These are phyloP conservation scores for Huntiella decipiens DNA, from an alignment of 2,329 filamentous ascomycete genomes.

Conservation along the genomic window DNA sequence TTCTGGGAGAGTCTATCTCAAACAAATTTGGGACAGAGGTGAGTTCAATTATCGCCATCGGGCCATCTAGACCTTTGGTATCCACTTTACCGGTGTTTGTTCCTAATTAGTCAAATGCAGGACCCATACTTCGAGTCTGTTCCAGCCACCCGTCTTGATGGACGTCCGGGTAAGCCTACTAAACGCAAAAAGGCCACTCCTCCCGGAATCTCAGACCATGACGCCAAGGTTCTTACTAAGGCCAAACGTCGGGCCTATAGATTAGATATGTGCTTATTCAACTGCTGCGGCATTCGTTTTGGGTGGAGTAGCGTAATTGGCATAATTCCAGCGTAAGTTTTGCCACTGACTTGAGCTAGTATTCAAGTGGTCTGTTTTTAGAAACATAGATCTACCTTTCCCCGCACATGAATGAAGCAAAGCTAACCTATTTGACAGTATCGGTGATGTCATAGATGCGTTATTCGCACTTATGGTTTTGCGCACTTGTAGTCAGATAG, in stretches of 20 bases:
- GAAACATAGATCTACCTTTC: too few relatives aligned
- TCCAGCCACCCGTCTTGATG: slow-evolving; percentile 49
- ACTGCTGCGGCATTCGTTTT: slow-evolving; percentile 61
- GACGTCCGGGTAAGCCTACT: slow-evolving; percentile 53
- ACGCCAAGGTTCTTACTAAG: slow-evolving; percentile 63
- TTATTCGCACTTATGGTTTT: slow-evolving; percentile 61
- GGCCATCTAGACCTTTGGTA: neutral
- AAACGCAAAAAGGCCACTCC: slow-evolving; percentile 74
- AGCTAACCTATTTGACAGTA: slow-evolving; percentile 22
- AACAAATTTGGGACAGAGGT: slow-evolving; percentile 42
- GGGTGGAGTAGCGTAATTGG: slow-evolving; percentile 82
- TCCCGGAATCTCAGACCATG: slow-evolving; percentile 62
- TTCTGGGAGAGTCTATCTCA: slow-evolving; percentile 34
- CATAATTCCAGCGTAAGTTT: slow-evolving; percentile 56
- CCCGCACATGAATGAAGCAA: too few relatives aligned
- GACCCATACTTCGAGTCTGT: slow-evolving; percentile 82
- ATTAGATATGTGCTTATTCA: slow-evolving; percentile 72
- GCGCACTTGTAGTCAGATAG: slow-evolving; percentile 49
- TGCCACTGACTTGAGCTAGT: neutral
- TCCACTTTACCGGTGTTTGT: neutral
- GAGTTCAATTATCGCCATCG: slow-evolving; percentile 12
- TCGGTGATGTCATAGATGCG: slow-evolving; percentile 58
- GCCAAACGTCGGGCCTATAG: slow-evolving; percentile 73
- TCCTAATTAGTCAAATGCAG: slow-evolving; percentile 24
- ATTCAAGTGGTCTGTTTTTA: neutral